Percentiles rank a stretch among this genome's conserved stretches.
Evolutionary conservation across 1,139 yeast genomes (phyloP).

Genomic region (Maudiozyma humilis): DNA sequence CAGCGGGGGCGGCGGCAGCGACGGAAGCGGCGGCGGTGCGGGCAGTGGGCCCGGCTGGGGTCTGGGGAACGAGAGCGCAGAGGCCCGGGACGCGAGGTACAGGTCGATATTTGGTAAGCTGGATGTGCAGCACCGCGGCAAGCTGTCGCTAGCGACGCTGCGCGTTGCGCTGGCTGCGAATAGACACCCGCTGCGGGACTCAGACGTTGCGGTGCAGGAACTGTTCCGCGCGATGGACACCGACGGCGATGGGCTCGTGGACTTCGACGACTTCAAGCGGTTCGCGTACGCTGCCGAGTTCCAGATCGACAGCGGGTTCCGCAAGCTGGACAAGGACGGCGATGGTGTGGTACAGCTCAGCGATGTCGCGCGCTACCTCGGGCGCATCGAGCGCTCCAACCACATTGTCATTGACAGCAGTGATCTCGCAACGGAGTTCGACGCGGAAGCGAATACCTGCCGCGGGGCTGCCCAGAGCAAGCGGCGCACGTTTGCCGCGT

Average conservation of each 20-base stretch:
- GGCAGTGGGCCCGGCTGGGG: not conserved
- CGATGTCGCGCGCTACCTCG: conserved; percentile 61
- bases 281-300: conserved; percentile 57
- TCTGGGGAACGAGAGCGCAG: conserved; percentile 6
- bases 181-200: conserved; percentile 60
- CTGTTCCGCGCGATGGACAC: conserved; percentile 52
- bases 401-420: conserved; percentile 3
- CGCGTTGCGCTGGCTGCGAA: conserved; percentile 44
- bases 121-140: conserved; percentile 48
- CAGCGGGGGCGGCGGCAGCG: not conserved
- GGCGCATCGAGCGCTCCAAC: conserved; percentile 12
- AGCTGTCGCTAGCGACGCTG: conserved; percentile 48
- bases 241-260: conserved; percentile 49
- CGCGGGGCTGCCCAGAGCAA: conserved; percentile 7
- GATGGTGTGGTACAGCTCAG: conserved; percentile 64
- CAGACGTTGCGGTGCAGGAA: conserved; percentile 49
- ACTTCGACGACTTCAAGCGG: conserved; percentile 51
- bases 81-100: conserved; percentile 19
- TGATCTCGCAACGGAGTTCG: not conserved
- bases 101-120: conserved; percentile 36
- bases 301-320: conserved; percentile 65
- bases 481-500: conserved; percentile 15
- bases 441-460: conserved; percentile 2
- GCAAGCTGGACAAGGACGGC: conserved; percentile 59
- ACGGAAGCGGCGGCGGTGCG: not conserved